These are phyloP conservation scores for Rusavskia elegans DNA, from an alignment of 495 filamentous ascomycete species.

Conservation along the genomic window DNA sequence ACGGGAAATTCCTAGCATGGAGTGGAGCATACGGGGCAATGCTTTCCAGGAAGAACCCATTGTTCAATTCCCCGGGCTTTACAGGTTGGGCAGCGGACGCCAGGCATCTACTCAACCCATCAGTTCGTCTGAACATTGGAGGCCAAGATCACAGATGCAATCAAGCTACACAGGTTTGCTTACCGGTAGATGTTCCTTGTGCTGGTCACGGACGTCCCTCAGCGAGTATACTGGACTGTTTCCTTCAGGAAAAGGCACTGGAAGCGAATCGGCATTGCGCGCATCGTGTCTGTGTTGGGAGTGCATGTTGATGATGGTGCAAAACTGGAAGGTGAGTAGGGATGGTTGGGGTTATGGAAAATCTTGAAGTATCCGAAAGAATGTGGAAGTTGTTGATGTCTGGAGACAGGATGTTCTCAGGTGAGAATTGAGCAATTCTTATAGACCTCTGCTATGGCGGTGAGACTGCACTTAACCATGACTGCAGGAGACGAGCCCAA, in stretches of 20 bases:
- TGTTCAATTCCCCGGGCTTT: slow-evolving; percentile 22
- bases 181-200: slow-evolving; percentile 1
- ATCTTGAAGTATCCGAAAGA: no score
- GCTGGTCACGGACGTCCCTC: background rate
- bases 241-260: background rate
- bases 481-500: no score
- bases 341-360: no score
- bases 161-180: background rate
- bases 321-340: no score
- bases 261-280: background rate
- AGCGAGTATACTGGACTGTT: background rate
- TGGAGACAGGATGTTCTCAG: no score
- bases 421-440: no score
- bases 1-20: background rate
- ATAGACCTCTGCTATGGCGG: no score
- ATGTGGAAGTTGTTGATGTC: no score
- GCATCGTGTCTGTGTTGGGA: background rate
- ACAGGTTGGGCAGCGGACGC: slow-evolving; percentile 32
- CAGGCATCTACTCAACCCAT: slow-evolving; percentile 26
- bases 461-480: no score
- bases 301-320: background rate
- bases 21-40: slow-evolving; percentile 17
- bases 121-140: no score
- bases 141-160: no score
- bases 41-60: slow-evolving; percentile 36